Conservation (phyloP, 805 yeast genomes). For the Starmerella riodocensis region DNA sequence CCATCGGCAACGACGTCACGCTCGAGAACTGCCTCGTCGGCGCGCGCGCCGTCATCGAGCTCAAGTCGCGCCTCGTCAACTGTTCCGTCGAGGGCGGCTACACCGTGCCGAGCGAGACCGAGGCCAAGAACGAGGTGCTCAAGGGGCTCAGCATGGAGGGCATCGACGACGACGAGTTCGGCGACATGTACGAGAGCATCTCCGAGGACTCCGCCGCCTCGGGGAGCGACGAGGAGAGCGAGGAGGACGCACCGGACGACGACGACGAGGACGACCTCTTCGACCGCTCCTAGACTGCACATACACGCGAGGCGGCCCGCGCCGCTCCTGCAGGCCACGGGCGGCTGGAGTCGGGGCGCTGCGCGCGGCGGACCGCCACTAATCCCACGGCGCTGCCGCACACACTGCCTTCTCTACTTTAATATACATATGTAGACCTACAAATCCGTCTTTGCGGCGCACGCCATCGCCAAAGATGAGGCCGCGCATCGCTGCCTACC, state of each 20-base stretch:
- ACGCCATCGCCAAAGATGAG: too few species aligned
- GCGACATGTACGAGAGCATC: slow-evolving; percentile 23
- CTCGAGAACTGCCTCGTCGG: slow-evolving; percentile 86
- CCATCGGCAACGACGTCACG: slow-evolving; percentile 54
- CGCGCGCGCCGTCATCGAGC: slow-evolving; percentile 44
- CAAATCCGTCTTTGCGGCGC: too few species aligned
- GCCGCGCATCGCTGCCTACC: too few species aligned
- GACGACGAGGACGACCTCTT: slow-evolving; percentile 47
- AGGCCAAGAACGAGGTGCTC: slow-evolving; percentile 29
- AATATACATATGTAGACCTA: too few species aligned
- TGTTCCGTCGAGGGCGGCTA: slow-evolving; percentile 80
- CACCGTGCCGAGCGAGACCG: slow-evolving; percentile 37
- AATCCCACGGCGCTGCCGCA: too few species aligned
- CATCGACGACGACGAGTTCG: slow-evolving; percentile 27
- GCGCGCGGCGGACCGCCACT: too few species aligned
- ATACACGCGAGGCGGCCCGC: neutral
- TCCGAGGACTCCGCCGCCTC: slow-evolving; percentile 27
- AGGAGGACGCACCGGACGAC: slow-evolving; percentile 32
- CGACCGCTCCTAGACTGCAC: slow-evolving; percentile 31
- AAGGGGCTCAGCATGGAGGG: slow-evolving; percentile 23
- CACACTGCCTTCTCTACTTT: too few species aligned
- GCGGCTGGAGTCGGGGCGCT: too few species aligned
- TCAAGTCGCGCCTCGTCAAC: slow-evolving; percentile 53
- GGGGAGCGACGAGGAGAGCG: slow-evolving; percentile 33
- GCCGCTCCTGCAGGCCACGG: neutral